These are phyloP conservation scores for Ophiostoma sp. DNA, from an alignment of 2,329 filamentous ascomycete genomes.

Conservation along the genomic window DNA sequence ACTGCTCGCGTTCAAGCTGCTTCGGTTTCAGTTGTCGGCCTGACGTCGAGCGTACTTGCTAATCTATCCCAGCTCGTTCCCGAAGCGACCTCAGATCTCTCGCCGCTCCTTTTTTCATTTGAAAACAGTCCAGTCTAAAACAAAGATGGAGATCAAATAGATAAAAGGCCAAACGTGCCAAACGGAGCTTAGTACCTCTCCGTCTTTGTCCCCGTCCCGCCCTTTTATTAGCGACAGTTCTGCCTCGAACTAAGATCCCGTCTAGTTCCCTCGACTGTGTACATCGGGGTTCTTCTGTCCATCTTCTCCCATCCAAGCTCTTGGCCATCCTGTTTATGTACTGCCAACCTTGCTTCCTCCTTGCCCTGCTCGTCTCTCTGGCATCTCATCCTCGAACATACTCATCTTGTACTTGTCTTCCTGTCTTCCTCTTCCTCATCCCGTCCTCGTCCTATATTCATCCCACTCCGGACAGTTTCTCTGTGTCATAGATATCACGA, in stretches of 20 bases:
- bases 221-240: constrained; percentile 14
- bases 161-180: not conserved
- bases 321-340: not conserved
- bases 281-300: not conserved
- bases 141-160: not conserved
- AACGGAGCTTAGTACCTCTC: not conserved
- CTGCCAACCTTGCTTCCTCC: not conserved
- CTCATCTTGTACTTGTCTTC: not conserved
- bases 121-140: not conserved
- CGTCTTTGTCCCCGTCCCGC: constrained; percentile 19
- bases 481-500: not conserved
- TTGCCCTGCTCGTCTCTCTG: not conserved
- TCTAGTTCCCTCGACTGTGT: constrained; percentile 8
- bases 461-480: not conserved
- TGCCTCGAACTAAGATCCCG: constrained; percentile 16
- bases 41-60: not conserved
- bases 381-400: not conserved
- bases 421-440: not conserved
- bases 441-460: not conserved
- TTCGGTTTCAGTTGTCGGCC: not conserved
- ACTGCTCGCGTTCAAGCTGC: not conserved
- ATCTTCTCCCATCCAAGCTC: not conserved
- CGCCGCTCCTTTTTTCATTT: not conserved
- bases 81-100: not conserved
- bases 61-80: not conserved